These are phyloP conservation scores for Vachellia pachyceras DNA, from an alignment of 306 rosid genomes.

Conservation along the genomic window DNA sequence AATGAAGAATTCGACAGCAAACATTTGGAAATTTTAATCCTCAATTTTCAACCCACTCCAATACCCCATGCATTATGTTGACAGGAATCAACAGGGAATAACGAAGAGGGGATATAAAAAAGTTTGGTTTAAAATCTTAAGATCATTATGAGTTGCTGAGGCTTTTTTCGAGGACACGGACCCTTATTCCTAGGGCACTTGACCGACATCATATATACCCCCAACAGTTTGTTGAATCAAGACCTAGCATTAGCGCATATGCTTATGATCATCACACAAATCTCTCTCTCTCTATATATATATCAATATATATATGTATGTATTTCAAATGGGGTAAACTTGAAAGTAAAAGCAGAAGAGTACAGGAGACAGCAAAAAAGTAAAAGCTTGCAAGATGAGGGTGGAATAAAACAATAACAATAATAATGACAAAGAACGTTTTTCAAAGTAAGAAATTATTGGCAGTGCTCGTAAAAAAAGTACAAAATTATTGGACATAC, in stretches of 20 bases:
- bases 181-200: slow-evolving; percentile 56
- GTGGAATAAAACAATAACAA: not conserved
- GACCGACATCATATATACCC: slow-evolving; percentile 56
- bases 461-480: slow-evolving; percentile 31
- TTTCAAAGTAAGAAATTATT: slow-evolving; percentile 53
- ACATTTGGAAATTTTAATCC: not conserved
- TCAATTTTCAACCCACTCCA: not conserved
- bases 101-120: slow-evolving; percentile 16
- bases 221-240: slow-evolving; percentile 54
- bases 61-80: slow-evolving; percentile 13
- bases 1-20: no score
- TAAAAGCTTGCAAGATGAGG: slow-evolving; percentile 39
- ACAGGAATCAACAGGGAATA: slow-evolving; percentile 18
- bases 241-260: slow-evolving; percentile 24
- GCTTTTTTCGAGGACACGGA: slow-evolving; percentile 48
- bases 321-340: slow-evolving; percentile 30
- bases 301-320: not conserved
- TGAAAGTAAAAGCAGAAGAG: slow-evolving; percentile 45
- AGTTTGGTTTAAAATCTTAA: slow-evolving; percentile 19
- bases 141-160: slow-evolving; percentile 12
- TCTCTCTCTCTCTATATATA: slow-evolving; percentile 28
- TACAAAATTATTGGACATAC: slow-evolving; percentile 53
- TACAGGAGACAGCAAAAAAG: slow-evolving; percentile 43
- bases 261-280: slow-evolving; percentile 43
- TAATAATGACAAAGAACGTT: slow-evolving; percentile 19